Evolutionary conservation across 768 basidiomycete species (phyloP).

Genomic region (Termitomyces sp.): DNA sequence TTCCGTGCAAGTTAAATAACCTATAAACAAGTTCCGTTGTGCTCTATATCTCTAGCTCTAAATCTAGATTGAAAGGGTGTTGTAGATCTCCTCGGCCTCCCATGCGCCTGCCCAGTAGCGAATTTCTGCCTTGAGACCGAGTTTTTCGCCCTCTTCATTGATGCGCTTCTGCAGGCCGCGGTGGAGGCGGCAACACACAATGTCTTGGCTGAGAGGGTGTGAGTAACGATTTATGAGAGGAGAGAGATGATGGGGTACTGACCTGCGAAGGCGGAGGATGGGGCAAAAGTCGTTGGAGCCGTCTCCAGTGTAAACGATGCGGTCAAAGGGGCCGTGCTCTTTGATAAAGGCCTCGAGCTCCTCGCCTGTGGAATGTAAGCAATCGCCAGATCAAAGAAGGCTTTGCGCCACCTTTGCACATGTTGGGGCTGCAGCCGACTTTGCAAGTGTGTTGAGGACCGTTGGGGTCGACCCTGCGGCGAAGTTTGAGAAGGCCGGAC

Average conservation of each 20-base stretch:
- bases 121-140: constrained; percentile 70
- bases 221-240: background rate
- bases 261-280: constrained; percentile 76
- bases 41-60: background rate
- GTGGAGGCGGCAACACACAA: constrained; percentile 74
- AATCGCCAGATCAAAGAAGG: background rate
- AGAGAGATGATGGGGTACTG: constrained; percentile 22
- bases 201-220: constrained; percentile 63
- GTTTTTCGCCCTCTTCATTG: constrained; percentile 58
- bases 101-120: constrained; percentile 93
- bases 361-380: constrained; percentile 56
- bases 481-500: constrained; percentile 70
- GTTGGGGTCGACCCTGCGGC: constrained; percentile 70
- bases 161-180: constrained; percentile 83
- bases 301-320: constrained; percentile 90
- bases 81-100: constrained; percentile 90
- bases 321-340: constrained; percentile 65
- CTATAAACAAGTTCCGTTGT: background rate
- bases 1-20: too few species aligned
- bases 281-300: constrained; percentile 97
- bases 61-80: constrained; percentile 31
- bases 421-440: constrained; percentile 91
- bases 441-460: constrained; percentile 81
- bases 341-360: constrained; percentile 84
- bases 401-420: constrained; percentile 83